Percentiles rank a stretch among this genome's conserved stretches.
These are phyloP conservation scores for Sclerotinia subarctica DNA, from an alignment of 2,329 filamentous ascomycete genomes.

Conservation along the genomic window DNA sequence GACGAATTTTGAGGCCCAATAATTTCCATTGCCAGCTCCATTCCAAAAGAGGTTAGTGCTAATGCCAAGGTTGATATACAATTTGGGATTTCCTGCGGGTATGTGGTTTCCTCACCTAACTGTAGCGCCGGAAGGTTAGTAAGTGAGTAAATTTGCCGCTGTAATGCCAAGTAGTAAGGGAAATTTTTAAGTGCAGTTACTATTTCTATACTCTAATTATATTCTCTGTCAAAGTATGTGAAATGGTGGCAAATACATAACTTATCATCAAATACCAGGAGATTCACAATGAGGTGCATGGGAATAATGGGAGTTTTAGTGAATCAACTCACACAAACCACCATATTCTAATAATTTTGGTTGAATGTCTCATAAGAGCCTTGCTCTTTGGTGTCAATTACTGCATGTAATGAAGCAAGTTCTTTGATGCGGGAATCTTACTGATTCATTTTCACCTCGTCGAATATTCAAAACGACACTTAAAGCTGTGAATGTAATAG, in stretches of 20 bases:
- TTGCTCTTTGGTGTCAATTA: not conserved
- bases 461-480: not conserved
- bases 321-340: not conserved
- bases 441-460: not conserved
- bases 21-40: too few species aligned
- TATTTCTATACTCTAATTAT: accelerated
- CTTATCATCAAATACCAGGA: not conserved
- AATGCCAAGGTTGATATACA: too few species aligned
- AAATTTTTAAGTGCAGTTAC: too few species aligned
- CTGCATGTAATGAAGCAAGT: not conserved
- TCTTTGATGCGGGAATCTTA: accelerated
- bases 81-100: too few species aligned
- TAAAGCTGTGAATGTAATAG: not conserved
- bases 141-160: too few species aligned
- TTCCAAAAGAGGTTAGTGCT: too few species aligned
- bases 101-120: too few species aligned
- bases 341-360: not conserved
- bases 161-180: too few species aligned
- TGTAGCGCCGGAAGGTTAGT: too few species aligned
- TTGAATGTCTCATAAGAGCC: not conserved
- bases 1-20: too few species aligned
- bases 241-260: accelerated
- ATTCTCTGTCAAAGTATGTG: not conserved
- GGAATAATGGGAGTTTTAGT: not conserved
- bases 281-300: not conserved